Base-by-base conservation (phyloP, 1,284 basidiomycete genomes). In the Apiotrichum sp. region DNA sequence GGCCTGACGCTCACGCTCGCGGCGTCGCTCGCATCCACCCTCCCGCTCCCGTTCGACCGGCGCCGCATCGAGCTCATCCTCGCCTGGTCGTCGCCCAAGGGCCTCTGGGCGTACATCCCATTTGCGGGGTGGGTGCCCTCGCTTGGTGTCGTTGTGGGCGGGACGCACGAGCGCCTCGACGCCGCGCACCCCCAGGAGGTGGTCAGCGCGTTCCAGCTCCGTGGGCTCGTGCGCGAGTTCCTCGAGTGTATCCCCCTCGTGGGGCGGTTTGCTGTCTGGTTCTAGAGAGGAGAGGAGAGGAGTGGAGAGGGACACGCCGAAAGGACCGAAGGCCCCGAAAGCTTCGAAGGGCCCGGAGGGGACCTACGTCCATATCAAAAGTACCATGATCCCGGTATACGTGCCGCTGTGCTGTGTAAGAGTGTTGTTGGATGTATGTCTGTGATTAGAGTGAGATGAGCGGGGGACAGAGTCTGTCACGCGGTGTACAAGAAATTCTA, bases 51-150 rank as follows among this genome's bases (percentile, higher is more conserved):
- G 40, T 53, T 58, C 48, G 40, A 47, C 32, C 56, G 55, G 31
- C 56, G 53, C 45, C 55, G 63, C 34, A 14, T 65, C 52, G 63
- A 66, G 55, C 56, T 66, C 40, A 55, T 60, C 50, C 51, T 66
- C 39, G 33, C 53, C 8, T 66, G 65, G 65, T 49, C 57, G 11
- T 0, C 41, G 4, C 44, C 44, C 16, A 13, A 34, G 35, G 49
- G 53, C 33, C 16, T 53, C 4, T 58, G 56, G 56, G 41, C 32
- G 14, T 53, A 53, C 42, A 32, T 61, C 39, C 60, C 60, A 4
- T 38, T 57, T 7, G 54, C 56, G n/a, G 48, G 47, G 29, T 58
- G 49, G 34, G 11, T 53, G 8, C 60, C 60, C 1, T 7, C 29
- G 11, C 58, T 56, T 54, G 48, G 50, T 3, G 44, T 61, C n/a